phyloP scores from a whole-genome alignment of 2,329 filamentous ascomycete genomes.

The Pseudocercospora crystallina region DNA sequence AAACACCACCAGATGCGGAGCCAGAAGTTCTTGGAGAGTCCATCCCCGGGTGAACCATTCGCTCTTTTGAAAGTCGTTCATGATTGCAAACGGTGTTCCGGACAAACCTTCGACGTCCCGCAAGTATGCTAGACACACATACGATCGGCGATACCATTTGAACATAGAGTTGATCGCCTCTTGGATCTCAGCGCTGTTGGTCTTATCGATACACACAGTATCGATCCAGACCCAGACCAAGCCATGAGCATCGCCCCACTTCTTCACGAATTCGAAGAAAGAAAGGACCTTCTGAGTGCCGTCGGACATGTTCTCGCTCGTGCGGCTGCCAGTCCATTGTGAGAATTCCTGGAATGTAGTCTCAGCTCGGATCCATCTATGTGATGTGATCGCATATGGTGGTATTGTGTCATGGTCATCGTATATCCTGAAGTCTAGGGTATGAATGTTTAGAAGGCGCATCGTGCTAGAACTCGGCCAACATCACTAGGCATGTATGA shows the following conservation, averaged over 20 bases:
- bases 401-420: background rate
- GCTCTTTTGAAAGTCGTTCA: background rate
- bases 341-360: conserved; percentile 8
- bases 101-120: no score
- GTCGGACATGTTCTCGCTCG: background rate
- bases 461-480: conserved; percentile 2
- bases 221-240: no score
- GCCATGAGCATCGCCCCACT: no score
- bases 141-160: no score
- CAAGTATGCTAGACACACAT: no score
- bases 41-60: no score
- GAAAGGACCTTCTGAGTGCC: no score
- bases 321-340: background rate
- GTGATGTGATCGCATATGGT: conserved; percentile 15
- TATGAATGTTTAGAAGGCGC: conserved; percentile 8
- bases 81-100: background rate
- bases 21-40: conserved; percentile 20
- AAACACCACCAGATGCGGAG: conserved; percentile 19
- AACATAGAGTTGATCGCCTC: no score
- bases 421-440: conserved; percentile 9
- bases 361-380: conserved; percentile 13
- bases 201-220: no score
- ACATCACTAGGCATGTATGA: no score
- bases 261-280: no score
- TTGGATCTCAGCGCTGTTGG: no score